phyloP scores from a whole-genome alignment of 441 rosid species.

The Isatis lusitanica region DNA sequence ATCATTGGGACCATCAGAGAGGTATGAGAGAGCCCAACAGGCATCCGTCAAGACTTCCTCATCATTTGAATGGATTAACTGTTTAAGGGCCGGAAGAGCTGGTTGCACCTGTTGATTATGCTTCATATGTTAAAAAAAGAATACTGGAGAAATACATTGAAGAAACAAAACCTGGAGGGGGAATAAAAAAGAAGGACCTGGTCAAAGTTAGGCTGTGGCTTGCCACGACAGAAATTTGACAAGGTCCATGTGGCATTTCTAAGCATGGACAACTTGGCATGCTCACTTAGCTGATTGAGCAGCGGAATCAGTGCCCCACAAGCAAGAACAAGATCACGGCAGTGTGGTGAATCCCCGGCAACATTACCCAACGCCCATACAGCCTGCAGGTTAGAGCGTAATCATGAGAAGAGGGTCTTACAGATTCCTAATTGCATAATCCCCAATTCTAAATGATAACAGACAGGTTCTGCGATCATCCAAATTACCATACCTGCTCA shows the following conservation, averaged over 20 bases:
- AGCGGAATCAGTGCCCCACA: conserved; percentile 70
- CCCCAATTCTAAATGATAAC: not conserved
- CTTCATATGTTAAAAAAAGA: not conserved
- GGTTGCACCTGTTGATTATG: conserved; percentile 63
- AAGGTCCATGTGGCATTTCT: conserved; percentile 97
- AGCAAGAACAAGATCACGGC: conserved; percentile 84
- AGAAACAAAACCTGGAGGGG: not conserved
- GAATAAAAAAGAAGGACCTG: conserved; percentile 46
- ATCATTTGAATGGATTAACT: conserved; percentile 68
- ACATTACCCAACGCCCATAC: conserved; percentile 95
- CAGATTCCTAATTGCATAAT: not conserved
- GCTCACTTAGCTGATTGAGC: conserved; percentile 69
- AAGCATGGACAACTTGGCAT: conserved; percentile 84
- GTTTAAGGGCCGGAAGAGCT: conserved; percentile 74
- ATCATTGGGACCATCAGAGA: conserved; percentile 89
- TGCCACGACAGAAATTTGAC: conserved; percentile 88
- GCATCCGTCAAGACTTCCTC: conserved; percentile 93
- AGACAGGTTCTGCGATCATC: not conserved
- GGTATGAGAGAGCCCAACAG: conserved; percentile 90
- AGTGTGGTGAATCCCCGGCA: conserved; percentile 91
- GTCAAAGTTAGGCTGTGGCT: conserved; percentile 88
- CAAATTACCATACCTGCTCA: conserved; percentile 61
- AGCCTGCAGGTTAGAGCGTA: conserved; percentile 46
- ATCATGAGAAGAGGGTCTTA: not conserved
- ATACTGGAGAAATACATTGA: not conserved